These are phyloP conservation scores for Fragaria nilgerrensis DNA, from an alignment of 306 rosid genomes.

Conservation along the genomic window DNA sequence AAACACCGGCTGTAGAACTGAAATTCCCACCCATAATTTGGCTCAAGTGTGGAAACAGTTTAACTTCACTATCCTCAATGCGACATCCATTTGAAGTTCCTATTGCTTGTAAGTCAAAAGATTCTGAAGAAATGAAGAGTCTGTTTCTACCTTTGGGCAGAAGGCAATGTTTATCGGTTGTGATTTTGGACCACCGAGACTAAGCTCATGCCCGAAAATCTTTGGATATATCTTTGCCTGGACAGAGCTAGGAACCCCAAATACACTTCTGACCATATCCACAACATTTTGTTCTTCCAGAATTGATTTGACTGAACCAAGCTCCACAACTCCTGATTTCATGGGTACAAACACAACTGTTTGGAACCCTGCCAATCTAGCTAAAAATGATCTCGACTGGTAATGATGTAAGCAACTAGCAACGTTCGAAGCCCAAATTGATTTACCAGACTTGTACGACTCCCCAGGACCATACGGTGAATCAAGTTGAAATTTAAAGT, in stretches of 20 bases:
- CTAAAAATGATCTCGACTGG: slow-evolving; percentile 59
- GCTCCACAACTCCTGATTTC: slow-evolving; percentile 73
- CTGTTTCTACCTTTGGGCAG: slow-evolving; percentile 83
- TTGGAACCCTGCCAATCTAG: slow-evolving; percentile 63
- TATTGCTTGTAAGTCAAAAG: slow-evolving; percentile 54
- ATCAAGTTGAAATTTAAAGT: slow-evolving; percentile 59
- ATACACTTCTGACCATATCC: slow-evolving; percentile 44
- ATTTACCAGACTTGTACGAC: slow-evolving; percentile 57
- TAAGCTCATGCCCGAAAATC: slow-evolving; percentile 79
- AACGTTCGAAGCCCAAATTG: slow-evolving; percentile 59
- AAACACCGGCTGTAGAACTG: slow-evolving; percentile 50
- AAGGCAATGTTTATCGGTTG: slow-evolving; percentile 66
- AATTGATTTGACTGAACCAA: slow-evolving; percentile 52
- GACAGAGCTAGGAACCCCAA: slow-evolving; percentile 52
- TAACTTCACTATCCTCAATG: slow-evolving; percentile 54
- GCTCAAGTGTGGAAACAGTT: slow-evolving; percentile 54
- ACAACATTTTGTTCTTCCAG: slow-evolving; percentile 63
- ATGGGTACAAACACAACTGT: slow-evolving; percentile 69
- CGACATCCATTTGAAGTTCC: slow-evolving; percentile 59
- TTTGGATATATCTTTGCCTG: slow-evolving; percentile 64
- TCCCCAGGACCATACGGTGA: slow-evolving; percentile 49
- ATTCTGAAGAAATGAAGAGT: slow-evolving; percentile 55
- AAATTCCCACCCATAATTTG: slow-evolving; percentile 57
- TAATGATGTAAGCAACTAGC: slow-evolving; percentile 50
- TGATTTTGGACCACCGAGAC: slow-evolving; percentile 64